phyloP scores from a whole-genome alignment of 768 basidiomycete genomes.

The Cubamyces lactineus region DNA sequence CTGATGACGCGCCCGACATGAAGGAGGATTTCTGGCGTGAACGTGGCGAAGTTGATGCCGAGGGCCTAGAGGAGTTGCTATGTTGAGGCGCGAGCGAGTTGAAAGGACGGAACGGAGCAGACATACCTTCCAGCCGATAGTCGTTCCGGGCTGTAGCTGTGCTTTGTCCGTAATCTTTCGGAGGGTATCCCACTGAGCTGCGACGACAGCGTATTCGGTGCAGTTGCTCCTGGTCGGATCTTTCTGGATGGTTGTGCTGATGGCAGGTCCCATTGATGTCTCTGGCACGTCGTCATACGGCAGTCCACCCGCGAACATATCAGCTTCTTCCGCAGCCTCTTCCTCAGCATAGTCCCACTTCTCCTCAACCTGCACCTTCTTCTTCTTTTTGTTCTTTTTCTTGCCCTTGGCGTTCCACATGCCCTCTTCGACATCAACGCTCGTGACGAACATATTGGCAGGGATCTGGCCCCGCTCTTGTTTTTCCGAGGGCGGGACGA shows the following conservation, averaged over 20 bases:
- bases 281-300: conserved; percentile 40
- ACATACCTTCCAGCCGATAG: conserved; percentile 42
- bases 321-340: conserved; percentile 8
- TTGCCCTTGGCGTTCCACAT: conserved; percentile 43
- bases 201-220: conserved; percentile 24
- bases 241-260: neutral
- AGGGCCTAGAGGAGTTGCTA: conserved; percentile 46
- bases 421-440: conserved; percentile 67
- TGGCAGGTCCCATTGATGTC: neutral
- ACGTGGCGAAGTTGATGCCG: conserved; percentile 59
- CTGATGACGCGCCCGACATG: conserved; percentile 46
- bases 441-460: conserved; percentile 68
- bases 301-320: conserved; percentile 28
- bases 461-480: conserved; percentile 54
- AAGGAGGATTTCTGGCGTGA: conserved; percentile 61
- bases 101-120: neutral
- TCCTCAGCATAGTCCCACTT: neutral
- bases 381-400: conserved; percentile 34
- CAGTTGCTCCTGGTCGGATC: conserved; percentile 16
- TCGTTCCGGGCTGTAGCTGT: conserved; percentile 25
- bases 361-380: conserved; percentile 23
- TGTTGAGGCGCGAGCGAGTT: neutral
- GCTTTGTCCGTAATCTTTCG: conserved; percentile 23
- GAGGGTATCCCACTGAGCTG: conserved; percentile 33
- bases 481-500: conserved; percentile 69